phyloP scores from a whole-genome alignment of 192 early-diverging fungal species.

The Kappamyces sp. region DNA sequence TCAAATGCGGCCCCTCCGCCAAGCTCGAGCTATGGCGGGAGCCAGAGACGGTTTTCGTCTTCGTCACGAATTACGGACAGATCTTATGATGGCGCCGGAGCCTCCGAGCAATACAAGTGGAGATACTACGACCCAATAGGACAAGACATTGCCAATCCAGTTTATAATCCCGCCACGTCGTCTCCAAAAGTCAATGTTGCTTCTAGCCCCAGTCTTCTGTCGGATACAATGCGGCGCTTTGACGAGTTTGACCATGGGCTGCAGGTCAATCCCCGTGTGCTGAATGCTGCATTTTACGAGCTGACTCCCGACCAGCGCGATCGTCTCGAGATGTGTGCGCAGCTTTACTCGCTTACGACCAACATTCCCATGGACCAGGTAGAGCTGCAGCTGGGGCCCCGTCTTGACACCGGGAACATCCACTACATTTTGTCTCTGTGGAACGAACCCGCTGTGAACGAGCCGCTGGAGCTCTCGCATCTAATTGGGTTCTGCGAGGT shows the following conservation, averaged over 20 bases:
- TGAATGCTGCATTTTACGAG: neutral
- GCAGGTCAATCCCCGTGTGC: neutral
- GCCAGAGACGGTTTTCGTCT: conserved; percentile 9
- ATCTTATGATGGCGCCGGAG: neutral
- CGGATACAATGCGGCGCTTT: neutral
- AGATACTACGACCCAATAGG: conserved; percentile 4
- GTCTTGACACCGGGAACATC: neutral
- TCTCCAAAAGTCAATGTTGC: conserved; percentile 3
- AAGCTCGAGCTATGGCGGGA: neutral
- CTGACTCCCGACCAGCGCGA: neutral
- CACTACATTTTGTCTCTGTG: conserved; percentile 11
- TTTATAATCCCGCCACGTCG: conserved; percentile 4
- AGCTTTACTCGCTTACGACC: neutral
- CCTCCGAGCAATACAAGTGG: neutral
- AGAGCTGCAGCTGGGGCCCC: neutral
- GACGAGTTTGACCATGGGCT: neutral
- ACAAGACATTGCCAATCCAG: conserved; percentile 7
- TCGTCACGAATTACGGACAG: conserved; percentile 11
- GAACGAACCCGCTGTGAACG: conserved; percentile 9
- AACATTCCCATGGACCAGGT: neutral
- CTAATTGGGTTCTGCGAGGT: conserved; percentile 17
- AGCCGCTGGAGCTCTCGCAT: neutral
- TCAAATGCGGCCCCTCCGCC: neutral
- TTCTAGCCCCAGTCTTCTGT: neutral
- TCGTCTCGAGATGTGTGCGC: neutral